Conservation (phyloP, 2,329 filamentous ascomycete species). For the Botrytis byssoidea region DNA sequence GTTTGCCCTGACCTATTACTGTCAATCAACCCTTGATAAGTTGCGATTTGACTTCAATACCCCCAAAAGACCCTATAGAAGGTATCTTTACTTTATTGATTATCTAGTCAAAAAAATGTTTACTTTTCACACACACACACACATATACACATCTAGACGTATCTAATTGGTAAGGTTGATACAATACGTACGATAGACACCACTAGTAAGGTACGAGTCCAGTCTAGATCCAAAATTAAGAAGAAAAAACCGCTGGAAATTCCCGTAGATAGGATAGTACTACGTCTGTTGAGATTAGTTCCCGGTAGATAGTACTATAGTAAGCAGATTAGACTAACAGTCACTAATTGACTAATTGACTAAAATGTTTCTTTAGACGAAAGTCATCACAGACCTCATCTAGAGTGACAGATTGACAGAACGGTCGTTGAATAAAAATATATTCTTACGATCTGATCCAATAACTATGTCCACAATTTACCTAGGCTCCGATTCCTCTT, state of each 20-base stretch:
- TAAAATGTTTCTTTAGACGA: slow-evolving; percentile 7
- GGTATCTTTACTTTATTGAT: background rate
- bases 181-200: background rate
- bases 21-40: background rate
- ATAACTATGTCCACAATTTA: background rate
- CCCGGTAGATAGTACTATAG: slow-evolving; percentile 1
- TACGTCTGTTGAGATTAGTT: background rate
- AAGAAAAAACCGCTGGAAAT: background rate
- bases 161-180: background rate
- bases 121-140: background rate
- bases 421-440: background rate
- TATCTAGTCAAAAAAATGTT: background rate
- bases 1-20: slow-evolving; percentile 1
- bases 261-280: background rate
- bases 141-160: background rate
- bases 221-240: background rate
- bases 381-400: slow-evolving; percentile 14
- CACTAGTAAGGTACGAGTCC: background rate
- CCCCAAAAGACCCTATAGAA: background rate
- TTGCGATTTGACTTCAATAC: slow-evolving; percentile 12
- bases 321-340: background rate
- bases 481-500: background rate
- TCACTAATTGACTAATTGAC: background rate
- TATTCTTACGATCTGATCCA: background rate
- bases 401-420: slow-evolving; percentile 11